A percentile compares a stretch with the other conserved stretches of the same genome.
phyloP scores from a whole-genome alignment of 108 stramenopile species.

The Schizochytrium sp. region DNA sequence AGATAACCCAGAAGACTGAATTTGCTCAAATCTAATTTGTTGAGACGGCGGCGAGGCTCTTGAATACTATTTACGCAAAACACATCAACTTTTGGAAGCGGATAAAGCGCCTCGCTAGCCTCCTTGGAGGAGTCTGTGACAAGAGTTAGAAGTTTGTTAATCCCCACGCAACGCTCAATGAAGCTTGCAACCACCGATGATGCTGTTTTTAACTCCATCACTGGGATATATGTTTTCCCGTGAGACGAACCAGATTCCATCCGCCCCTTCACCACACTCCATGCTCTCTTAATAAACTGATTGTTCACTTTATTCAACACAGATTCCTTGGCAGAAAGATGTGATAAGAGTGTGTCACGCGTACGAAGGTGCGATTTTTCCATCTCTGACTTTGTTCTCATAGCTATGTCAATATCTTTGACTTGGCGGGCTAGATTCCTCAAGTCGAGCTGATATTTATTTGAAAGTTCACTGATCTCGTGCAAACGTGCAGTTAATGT shows the following conservation, averaged over 20 bases:
- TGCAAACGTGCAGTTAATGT: no score
- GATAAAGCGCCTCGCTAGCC: slow-evolving; percentile 83
- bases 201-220: slow-evolving; percentile 79
- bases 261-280: not conserved
- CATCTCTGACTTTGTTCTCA: not conserved
- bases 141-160: slow-evolving; percentile 76
- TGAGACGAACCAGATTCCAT: not conserved
- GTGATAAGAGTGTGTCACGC: not conserved
- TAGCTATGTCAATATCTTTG: not conserved
- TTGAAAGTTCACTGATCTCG: no score
- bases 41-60: not conserved
- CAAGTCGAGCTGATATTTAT: not conserved
- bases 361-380: not conserved
- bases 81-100: slow-evolving; percentile 69
- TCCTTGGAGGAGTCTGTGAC: slow-evolving; percentile 81
- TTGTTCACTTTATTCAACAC: not conserved
- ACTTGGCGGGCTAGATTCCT: not conserved
- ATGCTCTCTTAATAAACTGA: not conserved
- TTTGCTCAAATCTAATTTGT: slow-evolving; percentile 42
- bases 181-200: slow-evolving; percentile 75
- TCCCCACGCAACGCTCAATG: slow-evolving; percentile 81
- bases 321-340: not conserved
- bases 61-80: not conserved
- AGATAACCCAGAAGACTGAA: slow-evolving; percentile 84
- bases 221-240: not conserved